Evolutionary conservation across 805 yeast genomes (phyloP).

Genomic region (Myxozyma geophila): DNA sequence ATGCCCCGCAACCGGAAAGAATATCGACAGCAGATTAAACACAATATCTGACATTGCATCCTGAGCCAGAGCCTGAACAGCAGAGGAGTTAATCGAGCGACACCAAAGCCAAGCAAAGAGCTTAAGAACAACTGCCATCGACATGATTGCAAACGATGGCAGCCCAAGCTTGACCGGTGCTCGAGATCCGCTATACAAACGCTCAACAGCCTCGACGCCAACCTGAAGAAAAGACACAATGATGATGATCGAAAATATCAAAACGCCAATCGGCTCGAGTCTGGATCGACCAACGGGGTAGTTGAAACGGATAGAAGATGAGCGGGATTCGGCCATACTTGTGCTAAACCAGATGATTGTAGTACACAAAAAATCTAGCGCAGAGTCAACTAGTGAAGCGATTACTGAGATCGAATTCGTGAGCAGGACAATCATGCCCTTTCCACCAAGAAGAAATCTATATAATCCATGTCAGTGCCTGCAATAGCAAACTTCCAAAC

Average conservation of each 20-base stretch:
- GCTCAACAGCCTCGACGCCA: conserved; percentile 62
- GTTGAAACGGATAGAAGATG: conserved; percentile 8
- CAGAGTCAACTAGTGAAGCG: conserved; percentile 79
- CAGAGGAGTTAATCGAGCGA: conserved; percentile 59
- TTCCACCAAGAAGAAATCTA: conserved; percentile 50
- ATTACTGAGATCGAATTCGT: conserved; percentile 74
- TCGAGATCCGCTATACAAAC: conserved; percentile 48
- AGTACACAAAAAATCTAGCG: conserved; percentile 74
- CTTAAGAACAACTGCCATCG: conserved; percentile 63
- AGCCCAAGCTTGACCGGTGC: conserved; percentile 52
- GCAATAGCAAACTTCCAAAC: background rate
- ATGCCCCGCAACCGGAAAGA: conserved; percentile 69
- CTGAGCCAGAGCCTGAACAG: conserved; percentile 79
- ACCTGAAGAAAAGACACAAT: conserved; percentile 74
- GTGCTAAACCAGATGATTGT: conserved; percentile 68
- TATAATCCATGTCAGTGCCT: background rate
- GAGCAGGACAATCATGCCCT: conserved; percentile 59
- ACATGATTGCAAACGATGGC: conserved; percentile 63
- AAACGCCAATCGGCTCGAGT: conserved; percentile 77
- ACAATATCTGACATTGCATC: conserved; percentile 80
- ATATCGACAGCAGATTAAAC: conserved; percentile 64
- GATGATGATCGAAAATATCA: conserved; percentile 72
- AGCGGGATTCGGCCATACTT: conserved; percentile 22
- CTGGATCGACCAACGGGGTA: conserved; percentile 72
- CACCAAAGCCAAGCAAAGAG: conserved; percentile 69